Base-by-base conservation (phyloP, 176 grass and related monocot species). In the Bonia amplexicaulis region DNA sequence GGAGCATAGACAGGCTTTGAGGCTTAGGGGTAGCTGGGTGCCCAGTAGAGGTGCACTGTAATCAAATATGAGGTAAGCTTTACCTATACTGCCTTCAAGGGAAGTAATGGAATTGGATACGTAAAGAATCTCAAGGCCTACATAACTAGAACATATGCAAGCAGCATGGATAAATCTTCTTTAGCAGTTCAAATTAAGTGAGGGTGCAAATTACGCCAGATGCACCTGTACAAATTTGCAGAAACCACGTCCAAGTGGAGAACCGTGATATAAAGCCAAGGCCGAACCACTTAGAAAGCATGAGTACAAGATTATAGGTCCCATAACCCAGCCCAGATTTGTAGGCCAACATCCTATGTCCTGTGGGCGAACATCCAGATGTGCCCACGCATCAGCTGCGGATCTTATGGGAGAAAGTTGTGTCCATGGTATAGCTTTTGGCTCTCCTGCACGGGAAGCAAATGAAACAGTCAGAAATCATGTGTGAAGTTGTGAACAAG, bases 271-370 rank as follows among this genome's bases (percentile, higher is more conserved):
- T 7, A 95, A 90, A 84, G 96, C 96, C 82, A 98, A 83, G 51
- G 91, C 79, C 10, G 85, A 89, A 66, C 96, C 96, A 73, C 13
- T 79, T 85, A 95, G 54, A 84, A 98, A 93, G 77, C 85, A 90
- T 52, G 93, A 78, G 66, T 95, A 95, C 33, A 98, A 17, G 13
- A 90, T 71, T 81, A 92, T 81, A 35, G 96, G 96, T 77, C 96
- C 96, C 96, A 98, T 93, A 61, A 93, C 96, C 96, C 96, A 98
- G 15, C 96, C 96, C 51, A 98, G 86, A 86, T 95, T 98, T 69
- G 96, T 98, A 14, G 93, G 93, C 96, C 93, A 98, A 42, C 91
- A 95, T 76, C 77, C 80, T 48, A 95, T 84, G 85, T 98, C 96
- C 67, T 82, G 84, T 55, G 91, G 53, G 25, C 35, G 82, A 80